Evolutionary conservation across 345 rosid species (phyloP).

Genomic region (Syzygium jambos): DNA sequence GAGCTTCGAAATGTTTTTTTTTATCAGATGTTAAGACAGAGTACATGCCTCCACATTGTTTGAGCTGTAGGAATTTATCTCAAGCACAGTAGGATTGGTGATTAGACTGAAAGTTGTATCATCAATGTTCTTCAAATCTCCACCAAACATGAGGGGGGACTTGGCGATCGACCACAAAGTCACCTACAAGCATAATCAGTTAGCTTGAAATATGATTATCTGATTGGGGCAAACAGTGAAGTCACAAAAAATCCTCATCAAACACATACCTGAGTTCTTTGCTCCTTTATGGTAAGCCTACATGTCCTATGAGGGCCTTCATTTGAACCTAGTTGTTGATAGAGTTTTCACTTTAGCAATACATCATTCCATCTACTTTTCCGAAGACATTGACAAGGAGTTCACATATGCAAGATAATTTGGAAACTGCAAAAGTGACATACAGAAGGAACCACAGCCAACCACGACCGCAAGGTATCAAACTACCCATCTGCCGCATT

Average conservation of each 20-base stretch:
- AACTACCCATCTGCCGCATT: background rate
- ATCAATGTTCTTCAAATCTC: conserved; percentile 74
- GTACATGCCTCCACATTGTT: conserved; percentile 58
- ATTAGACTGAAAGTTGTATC: conserved; percentile 47
- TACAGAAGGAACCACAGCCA: background rate
- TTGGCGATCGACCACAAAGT: conserved; percentile 90
- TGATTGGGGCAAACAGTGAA: background rate
- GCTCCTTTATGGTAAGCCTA: conserved; percentile 60
- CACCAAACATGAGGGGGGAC: conserved; percentile 95
- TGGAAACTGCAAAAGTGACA: background rate
- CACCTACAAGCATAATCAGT: conserved; percentile 37
- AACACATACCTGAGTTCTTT: conserved; percentile 61
- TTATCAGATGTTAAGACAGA: background rate
- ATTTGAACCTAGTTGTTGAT: conserved; percentile 40
- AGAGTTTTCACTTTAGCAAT: background rate
- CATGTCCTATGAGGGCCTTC: conserved; percentile 68
- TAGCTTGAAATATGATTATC: background rate
- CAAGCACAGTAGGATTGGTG: conserved; percentile 61
- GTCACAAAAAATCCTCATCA: background rate
- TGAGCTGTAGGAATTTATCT: conserved; percentile 61
- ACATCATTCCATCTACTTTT: background rate
- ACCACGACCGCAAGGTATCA: background rate
- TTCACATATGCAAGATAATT: background rate
- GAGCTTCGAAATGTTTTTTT: background rate
- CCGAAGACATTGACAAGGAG: background rate